Evolutionary conservation across 2,329 filamentous ascomycete genomes (phyloP).

Genomic region (Chaetomium globosum): DNA sequence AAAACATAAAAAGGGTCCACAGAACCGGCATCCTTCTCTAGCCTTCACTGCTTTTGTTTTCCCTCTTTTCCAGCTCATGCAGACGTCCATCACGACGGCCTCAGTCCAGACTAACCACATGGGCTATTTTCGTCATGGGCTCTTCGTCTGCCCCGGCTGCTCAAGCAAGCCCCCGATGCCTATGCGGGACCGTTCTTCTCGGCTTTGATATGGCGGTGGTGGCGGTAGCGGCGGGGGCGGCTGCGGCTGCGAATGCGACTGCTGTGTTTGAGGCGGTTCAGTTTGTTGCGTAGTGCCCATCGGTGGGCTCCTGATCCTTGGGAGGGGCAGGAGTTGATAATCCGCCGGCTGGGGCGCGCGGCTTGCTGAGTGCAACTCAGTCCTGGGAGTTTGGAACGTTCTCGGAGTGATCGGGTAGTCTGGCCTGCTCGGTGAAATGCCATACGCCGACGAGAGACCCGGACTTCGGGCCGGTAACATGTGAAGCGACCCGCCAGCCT

Average conservation of each 20-base stretch:
- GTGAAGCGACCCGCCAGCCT: conserved; percentile 38
- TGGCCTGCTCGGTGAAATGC: conserved; percentile 48
- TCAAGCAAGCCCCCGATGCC: conserved; percentile 66
- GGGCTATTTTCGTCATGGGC: conserved; percentile 7
- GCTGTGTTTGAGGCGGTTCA: conserved; percentile 27
- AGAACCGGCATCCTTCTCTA: background rate
- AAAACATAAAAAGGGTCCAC: background rate
- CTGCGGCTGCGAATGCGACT: background rate
- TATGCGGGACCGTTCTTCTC: conserved; percentile 58
- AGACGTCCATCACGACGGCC: background rate
- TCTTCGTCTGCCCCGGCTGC: conserved; percentile 50
- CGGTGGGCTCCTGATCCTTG: conserved; percentile 49
- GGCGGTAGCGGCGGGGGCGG: background rate
- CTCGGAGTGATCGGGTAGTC: conserved; percentile 51
- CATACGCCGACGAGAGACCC: conserved; percentile 50
- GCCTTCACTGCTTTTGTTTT: background rate
- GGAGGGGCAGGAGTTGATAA: conserved; percentile 55
- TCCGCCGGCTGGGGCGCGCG: conserved; percentile 42
- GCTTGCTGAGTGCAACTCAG: conserved; percentile 48
- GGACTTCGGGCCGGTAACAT: conserved; percentile 47
- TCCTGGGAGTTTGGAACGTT: conserved; percentile 59
- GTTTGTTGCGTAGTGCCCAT: conserved; percentile 27
- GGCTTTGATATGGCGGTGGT: conserved; percentile 32
- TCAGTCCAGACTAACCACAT: background rate
- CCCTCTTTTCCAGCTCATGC: background rate